Base-by-base conservation (phyloP, 2,329 filamentous ascomycete genomes). In the Didymella segeticola region DNA sequence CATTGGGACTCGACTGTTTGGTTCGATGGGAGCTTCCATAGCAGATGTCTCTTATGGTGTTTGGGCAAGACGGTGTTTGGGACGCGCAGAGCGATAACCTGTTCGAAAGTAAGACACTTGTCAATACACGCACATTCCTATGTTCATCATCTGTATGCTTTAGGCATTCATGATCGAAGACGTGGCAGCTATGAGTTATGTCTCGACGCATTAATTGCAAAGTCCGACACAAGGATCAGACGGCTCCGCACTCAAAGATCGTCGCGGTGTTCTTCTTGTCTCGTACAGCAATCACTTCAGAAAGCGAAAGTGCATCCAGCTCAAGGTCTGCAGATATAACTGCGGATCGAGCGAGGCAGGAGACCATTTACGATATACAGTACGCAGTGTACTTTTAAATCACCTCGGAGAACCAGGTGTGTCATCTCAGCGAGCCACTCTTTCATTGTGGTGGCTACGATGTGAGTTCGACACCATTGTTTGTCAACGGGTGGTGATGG, bases 191-290 rank as follows among this genome's bases (percentile, higher is more conserved):
- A 38, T 7, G n/a, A 19, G n/a, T 4, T 57, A 68, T 75, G 70
- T 75, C 60, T 63, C 69, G 69, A 74, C 70, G 56, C 64, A 73
- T 71, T 67, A 75, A 75, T 75, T 75, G 74, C 72, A 63, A 67
- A 69, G 61, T 56, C 62, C 70, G 64, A 63, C 67, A 70, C 62
- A 62, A 56, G 58, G 42, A 36, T 65, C 58, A 61, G 59, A 54
- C 67, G 70, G 69, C 55, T 61, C 62, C 71, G 72, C 74, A 75
- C 72, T 75, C 72, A 75, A 75, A 73, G 64, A 73, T 72, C 66
- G 70, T 72, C 71, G 68, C 62, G 43, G 30, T 45, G 17, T 72
- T 63, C 41, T 47, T 75, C 68, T 75, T 63, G 72, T 75, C 72
- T 73, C 72, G 57, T 75, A 73, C 72, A 63, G 26, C 43, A 23